These are phyloP conservation scores for Parascedosporium putredinis DNA, from an alignment of 2,329 filamentous ascomycete species.

Conservation along the genomic window DNA sequence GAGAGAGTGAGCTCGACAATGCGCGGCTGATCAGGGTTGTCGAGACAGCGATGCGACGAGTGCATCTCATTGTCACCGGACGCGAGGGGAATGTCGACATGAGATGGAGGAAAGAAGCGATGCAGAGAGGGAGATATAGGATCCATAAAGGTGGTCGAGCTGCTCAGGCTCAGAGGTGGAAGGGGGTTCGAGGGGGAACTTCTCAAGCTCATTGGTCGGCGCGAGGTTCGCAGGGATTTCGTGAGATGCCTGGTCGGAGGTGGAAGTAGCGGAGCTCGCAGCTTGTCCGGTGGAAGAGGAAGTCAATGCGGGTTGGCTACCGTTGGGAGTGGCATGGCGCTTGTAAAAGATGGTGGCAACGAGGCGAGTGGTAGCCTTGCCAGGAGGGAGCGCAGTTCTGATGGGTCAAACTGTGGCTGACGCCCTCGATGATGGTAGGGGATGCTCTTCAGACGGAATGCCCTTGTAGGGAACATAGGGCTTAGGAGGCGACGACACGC, in stretches of 20 bases:
- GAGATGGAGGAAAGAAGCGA: constrained; percentile 55
- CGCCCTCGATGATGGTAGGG: constrained; percentile 51
- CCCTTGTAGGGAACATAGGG: constrained; percentile 38
- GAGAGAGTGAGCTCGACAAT: constrained; percentile 58
- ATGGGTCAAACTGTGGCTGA: constrained; percentile 53
- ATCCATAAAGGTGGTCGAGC: constrained; percentile 55
- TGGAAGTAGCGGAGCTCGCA: constrained; percentile 23
- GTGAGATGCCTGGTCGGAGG: constrained; percentile 16
- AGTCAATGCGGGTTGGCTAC: constrained; percentile 19
- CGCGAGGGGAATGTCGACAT: constrained; percentile 52
- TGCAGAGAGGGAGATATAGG: constrained; percentile 54
- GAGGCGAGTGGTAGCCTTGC: constrained; percentile 38
- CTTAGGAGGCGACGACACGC: constrained; percentile 22
- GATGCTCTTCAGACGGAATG: constrained; percentile 47
- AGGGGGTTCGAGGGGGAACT: constrained; percentile 50
- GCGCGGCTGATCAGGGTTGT: constrained; percentile 45
- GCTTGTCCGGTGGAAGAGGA: constrained; percentile 14
- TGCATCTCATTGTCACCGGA: constrained; percentile 40
- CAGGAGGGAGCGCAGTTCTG: constrained; percentile 47
- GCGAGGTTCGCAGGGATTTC: constrained; percentile 41
- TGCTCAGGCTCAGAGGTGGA: constrained; percentile 42
- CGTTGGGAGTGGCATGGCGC: constrained; percentile 7
- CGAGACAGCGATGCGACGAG: constrained; percentile 56
- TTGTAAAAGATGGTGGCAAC: constrained; percentile 58
- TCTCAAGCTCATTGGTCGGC: constrained; percentile 46